Conservation (phyloP, 495 filamentous ascomycete genomes). For the Talaromyces proteolyticus region DNA sequence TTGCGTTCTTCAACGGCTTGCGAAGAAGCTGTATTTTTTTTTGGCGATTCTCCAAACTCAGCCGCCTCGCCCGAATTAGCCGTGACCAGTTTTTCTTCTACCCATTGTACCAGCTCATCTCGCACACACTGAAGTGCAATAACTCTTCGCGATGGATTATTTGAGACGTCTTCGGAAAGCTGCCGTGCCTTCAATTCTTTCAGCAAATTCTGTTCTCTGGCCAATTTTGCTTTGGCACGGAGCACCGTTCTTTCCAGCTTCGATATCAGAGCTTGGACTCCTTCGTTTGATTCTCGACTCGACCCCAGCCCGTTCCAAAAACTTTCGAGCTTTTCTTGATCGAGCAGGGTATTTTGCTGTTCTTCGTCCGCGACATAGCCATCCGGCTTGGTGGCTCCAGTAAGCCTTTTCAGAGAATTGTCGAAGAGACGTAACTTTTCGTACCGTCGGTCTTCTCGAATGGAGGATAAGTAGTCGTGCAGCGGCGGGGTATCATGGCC, state of each 20-base stretch:
- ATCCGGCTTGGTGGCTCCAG: slow-evolving; percentile 30
- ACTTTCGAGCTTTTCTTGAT: slow-evolving; percentile 9
- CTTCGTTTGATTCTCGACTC: slow-evolving; percentile 18
- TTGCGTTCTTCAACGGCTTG: slow-evolving; percentile 29
- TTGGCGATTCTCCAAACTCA: slow-evolving; percentile 27
- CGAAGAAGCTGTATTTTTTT: slow-evolving; percentile 31
- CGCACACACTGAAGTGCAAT: slow-evolving; percentile 48
- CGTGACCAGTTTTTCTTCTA: slow-evolving; percentile 58
- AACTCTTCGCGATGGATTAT: slow-evolving; percentile 28
- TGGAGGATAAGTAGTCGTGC: slow-evolving; percentile 47
- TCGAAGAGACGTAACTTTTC: slow-evolving; percentile 49
- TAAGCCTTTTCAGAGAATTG: slow-evolving; percentile 33
- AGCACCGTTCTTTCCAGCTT: slow-evolving; percentile 62
- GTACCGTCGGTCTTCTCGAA: slow-evolving; percentile 49
- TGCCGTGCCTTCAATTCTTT: slow-evolving; percentile 44
- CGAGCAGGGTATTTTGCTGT: slow-evolving; percentile 29
- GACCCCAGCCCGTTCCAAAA: too few relatives aligned
- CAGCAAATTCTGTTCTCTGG: slow-evolving; percentile 56
- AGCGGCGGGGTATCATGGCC: slow-evolving; percentile 25
- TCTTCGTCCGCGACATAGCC: slow-evolving; percentile 41
- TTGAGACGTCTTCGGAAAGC: slow-evolving; percentile 13
- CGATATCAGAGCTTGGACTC: slow-evolving; percentile 45
- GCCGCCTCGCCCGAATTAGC: slow-evolving; percentile 30
- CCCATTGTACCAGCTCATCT: slow-evolving; percentile 65
- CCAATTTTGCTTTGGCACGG: slow-evolving; percentile 53